Evolutionary conservation across 2,329 filamentous ascomycete species (phyloP), one percentile per base, ranked within the genome.

Genomic region (Claviceps paspali): DNA sequence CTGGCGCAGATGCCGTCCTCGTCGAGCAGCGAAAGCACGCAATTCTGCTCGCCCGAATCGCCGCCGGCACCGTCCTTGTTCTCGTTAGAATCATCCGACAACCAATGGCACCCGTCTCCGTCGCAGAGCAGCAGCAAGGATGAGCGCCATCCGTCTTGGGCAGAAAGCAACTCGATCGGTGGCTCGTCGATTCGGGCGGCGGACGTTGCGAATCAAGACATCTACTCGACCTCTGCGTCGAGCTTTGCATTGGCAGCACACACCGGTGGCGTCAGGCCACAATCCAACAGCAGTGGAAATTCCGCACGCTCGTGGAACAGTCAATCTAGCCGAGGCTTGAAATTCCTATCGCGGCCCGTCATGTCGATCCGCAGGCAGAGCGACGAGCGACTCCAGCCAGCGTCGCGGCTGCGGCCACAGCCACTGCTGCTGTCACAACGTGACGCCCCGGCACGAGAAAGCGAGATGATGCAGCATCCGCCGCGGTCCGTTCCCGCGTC

Each of bases 1-100:
- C 43, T 54, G 44, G 38, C 41, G 2, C 43, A 47, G 15, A 29
- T 43, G n/a, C n/a, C 22, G 27, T n/a, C 27, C 5, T n/a, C 29
- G 17, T 12, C 29, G 2, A 31, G 5, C 29, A 31, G 8, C 29
- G 48, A 28, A 17, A 14, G 18, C 3, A 42, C 42, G 10, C 43
- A n/a, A n/a, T n/a, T n/a, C n/a, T n/a, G n/a, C n/a, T n/a, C n/a
- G n/a, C 41, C 40, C 3, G 35, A 42, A 14, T 43, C 43, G 8
- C 41, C 43, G n/a, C 38, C 42, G 10, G 30, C 24, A 33, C 37
- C 22, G 26, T 21, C 23, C 35, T 26, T 29, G 27, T 36, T 9
- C 18, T 29, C 21, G 18, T 8, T 30, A 11, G 35, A 33, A 8
- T 29, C 24, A 22, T 11, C 38, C n/a, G 7, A 35, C 11, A 34